Percentiles rank a stretch among this genome's conserved stretches.
Conservation (phyloP, 495 filamentous ascomycete species). For the Penicillium malachiteum region DNA sequence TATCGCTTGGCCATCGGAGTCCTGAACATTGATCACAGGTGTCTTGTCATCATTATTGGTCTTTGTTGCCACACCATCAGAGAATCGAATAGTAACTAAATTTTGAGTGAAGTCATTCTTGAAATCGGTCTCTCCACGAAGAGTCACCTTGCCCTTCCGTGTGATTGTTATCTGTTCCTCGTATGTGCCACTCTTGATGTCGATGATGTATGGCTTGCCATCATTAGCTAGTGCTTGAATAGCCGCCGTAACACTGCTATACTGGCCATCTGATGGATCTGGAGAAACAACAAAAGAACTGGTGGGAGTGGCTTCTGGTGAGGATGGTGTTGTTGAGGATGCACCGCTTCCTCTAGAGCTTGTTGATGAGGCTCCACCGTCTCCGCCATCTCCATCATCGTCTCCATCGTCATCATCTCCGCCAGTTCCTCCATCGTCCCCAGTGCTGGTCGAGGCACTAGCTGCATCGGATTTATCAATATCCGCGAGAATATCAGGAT, state of each 20-base stretch:
- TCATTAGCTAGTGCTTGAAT: neutral
- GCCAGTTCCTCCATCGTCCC: neutral
- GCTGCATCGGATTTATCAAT: conserved; percentile 2
- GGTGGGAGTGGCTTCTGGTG: neutral
- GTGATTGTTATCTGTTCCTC: conserved; percentile 5
- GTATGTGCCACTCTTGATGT: conserved; percentile 2
- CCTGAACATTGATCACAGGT: neutral
- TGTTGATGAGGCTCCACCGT: neutral
- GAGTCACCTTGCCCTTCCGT: neutral
- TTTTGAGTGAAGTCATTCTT: conserved; percentile 10
- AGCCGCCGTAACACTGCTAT: neutral
- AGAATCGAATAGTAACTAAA: neutral
- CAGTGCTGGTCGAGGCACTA: neutral
- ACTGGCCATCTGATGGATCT: conserved; percentile 1
- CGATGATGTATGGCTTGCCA: neutral
- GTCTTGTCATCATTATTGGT: neutral
- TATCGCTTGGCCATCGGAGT: neutral
- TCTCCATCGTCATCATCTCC: neutral
- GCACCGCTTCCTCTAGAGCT: neutral
- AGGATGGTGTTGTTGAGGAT: neutral
- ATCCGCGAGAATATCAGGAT: neutral
- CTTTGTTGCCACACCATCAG: neutral
- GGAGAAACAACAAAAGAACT: conserved; percentile 1
- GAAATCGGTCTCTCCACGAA: conserved; percentile 1
- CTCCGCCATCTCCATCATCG: neutral